Percentiles rank a stretch among this genome's conserved stretches.
These are phyloP conservation scores for Emmonsiellopsis sp. DNA, from an alignment of 2,329 filamentous ascomycete species.

Conservation along the genomic window DNA sequence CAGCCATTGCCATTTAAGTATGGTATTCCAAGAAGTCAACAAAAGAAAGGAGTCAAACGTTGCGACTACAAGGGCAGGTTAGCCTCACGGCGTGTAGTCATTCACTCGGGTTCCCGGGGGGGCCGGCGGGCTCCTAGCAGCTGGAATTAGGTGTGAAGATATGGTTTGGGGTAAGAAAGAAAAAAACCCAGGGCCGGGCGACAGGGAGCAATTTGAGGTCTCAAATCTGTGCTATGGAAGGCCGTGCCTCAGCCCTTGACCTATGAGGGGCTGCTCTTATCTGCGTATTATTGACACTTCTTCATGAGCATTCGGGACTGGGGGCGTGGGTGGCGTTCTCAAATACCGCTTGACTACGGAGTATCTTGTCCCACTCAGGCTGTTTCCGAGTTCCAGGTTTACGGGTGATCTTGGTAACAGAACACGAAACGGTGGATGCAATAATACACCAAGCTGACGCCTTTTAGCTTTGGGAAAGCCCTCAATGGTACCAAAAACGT, in stretches of 20 bases:
- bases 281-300: neutral
- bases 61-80: neutral
- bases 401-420: neutral
- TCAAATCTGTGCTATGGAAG: neutral
- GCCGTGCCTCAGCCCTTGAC: neutral
- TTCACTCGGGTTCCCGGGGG: too few species aligned
- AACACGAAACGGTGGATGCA: slow-evolving; percentile 1
- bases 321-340: slow-evolving; percentile 3
- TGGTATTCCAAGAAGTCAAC: neutral
- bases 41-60: neutral
- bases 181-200: neutral
- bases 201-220: neutral
- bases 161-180: neutral
- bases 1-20: neutral
- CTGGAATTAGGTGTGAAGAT: neutral
- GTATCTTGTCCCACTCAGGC: slow-evolving; percentile 1
- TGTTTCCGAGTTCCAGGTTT: slow-evolving; percentile 3
- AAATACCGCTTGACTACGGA: neutral
- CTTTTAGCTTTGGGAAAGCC: neutral
- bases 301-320: neutral
- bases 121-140: neutral
- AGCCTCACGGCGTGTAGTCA: neutral
- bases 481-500: neutral
- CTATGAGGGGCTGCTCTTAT: neutral
- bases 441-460: neutral